Evolutionary conservation across 352 stramenopile species (phyloP), one percentile per base, ranked within the genome.

Genomic region (Globisporangium barbulae): DNA sequence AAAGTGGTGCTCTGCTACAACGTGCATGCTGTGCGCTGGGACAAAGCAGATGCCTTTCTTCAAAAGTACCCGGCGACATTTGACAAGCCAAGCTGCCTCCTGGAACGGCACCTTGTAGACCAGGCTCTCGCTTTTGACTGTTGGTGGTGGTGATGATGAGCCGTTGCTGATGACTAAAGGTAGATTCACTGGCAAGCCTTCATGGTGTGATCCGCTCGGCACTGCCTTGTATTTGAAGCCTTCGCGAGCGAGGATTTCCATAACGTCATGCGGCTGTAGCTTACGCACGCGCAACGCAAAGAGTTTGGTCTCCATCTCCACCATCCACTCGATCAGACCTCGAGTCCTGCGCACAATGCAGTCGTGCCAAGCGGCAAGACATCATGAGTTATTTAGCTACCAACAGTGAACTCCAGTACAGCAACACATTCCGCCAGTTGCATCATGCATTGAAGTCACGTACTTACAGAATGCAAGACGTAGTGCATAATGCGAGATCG

Each of bases 381-480:
- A 45, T 15, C 41, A 22, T 15, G 13, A 42, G 7, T 21, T 21
- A 13, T 21, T 21, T 28, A 30, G 28, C 19, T 35, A 9, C 19
- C 28, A 42, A 13, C 37, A 42, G 5, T 39, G 37, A 15, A 21
- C 2, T 22, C 5, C 7, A 48, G 42, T 4, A 17, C 37, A 19
- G 12, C 28, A 49, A 37, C n/a, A 58, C 31, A 17, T 8, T 6
- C 8, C 3, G 17, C 19, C 13, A 12, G 17, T 21, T 48, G 19
- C 17, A 48, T 22, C 22, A 48, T 19, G 19, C 41, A 21, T 54
- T 7, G 39, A 21, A 42, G 44, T 21, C 0, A 73, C 67, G 54
- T 76, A 83, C 77, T 70, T 81, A 71, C 77, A 83, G 66, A 85
- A 86, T 6, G 74, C 78, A 48, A 88, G 67, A 9, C 73, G 75